Evolutionary conservation across 371 early-diverging fungal genomes (phyloP).

Genomic region (Lichtheimia corymbifera): DNA sequence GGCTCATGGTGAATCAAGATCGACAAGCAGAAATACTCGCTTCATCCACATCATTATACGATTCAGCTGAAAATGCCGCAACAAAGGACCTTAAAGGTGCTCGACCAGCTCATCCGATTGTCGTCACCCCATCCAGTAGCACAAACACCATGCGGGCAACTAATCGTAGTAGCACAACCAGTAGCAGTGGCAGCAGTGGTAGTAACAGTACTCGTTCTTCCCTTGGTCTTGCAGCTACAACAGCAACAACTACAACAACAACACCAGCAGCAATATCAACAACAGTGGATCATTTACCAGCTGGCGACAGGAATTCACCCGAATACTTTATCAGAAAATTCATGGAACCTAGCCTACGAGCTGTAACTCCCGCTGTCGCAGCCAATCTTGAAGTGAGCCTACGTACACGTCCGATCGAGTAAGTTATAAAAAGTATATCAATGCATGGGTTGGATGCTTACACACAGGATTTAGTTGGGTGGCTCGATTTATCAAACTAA

Average conservation of each 20-base stretch:
- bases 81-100: constrained; percentile 10
- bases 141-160: not conserved
- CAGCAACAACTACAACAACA: constrained; percentile 6
- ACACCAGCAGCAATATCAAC: not conserved
- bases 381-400: constrained; percentile 47
- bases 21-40: constrained; percentile 43
- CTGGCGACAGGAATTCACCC: constrained; percentile 35
- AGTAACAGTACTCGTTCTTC: constrained; percentile 7
- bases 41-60: constrained; percentile 3
- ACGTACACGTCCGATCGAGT: constrained; percentile 48
- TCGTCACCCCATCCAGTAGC: constrained; percentile 4
- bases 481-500: constrained; percentile 61
- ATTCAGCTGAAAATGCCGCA: not conserved
- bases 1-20: constrained; percentile 53
- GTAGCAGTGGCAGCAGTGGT: constrained; percentile 18
- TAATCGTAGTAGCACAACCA: constrained; percentile 6
- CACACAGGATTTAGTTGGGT: constrained; percentile 35
- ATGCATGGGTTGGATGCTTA: not conserved
- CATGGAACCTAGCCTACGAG: constrained; percentile 38
- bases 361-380: constrained; percentile 35
- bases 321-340: constrained; percentile 48
- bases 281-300: constrained; percentile 7
- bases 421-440: constrained; percentile 10
- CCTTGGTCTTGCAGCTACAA: not conserved
- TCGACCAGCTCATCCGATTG: constrained; percentile 39